These are phyloP conservation scores for Xylaria digitata DNA, from an alignment of 2,329 filamentous ascomycete species.

Conservation along the genomic window DNA sequence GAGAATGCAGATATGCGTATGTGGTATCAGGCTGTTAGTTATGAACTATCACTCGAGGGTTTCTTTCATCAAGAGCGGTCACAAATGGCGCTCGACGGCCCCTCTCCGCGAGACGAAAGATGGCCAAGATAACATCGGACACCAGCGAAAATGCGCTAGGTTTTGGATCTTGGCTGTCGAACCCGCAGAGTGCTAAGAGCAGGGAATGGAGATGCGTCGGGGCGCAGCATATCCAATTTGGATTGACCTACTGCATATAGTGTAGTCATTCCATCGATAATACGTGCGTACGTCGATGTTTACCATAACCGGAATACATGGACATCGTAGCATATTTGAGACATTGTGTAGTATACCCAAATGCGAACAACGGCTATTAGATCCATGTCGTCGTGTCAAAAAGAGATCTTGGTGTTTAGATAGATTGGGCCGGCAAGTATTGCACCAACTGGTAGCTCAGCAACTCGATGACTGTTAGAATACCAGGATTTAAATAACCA, in stretches of 20 bases:
- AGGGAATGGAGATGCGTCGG: neutral
- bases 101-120: neutral
- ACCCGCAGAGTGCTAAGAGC: neutral
- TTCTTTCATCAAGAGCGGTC: constrained; percentile 12
- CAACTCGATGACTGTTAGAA: neutral
- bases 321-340: neutral
- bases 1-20: neutral
- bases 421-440: neutral
- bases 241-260: neutral
- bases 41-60: neutral
- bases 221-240: neutral
- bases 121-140: constrained; percentile 9
- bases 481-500: too few species aligned
- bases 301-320: neutral
- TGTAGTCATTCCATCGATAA: neutral
- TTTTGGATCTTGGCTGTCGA: neutral
- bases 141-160: neutral
- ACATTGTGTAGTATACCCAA: neutral
- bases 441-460: neutral
- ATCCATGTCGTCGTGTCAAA: neutral
- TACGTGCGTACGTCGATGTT: neutral
- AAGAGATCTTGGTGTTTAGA: neutral
- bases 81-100: constrained; percentile 12
- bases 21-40: constrained; percentile 3
- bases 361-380: neutral